Evolutionary conservation across 2,329 filamentous ascomycete genomes (phyloP).

Genomic region (Aspergillus novoparasiticus): DNA sequence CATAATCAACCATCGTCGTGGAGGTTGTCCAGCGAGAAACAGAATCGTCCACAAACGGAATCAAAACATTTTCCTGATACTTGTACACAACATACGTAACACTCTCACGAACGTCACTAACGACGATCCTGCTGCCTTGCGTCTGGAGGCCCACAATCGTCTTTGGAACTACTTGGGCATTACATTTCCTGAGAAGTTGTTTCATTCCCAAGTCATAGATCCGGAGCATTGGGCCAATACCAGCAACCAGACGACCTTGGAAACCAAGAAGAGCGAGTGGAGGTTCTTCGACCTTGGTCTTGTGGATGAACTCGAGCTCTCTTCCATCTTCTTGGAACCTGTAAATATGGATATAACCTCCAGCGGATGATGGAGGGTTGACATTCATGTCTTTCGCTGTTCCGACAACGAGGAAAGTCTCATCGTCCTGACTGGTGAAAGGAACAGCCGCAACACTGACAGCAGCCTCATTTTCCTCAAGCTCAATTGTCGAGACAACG

Average conservation of each 20-base stretch:
- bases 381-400: slow-evolving; percentile 88
- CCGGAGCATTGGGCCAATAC: slow-evolving; percentile 77
- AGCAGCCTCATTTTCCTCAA: slow-evolving; percentile 88
- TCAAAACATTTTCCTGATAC: slow-evolving; percentile 83
- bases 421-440: slow-evolving; percentile 85
- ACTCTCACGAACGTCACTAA: slow-evolving; percentile 90
- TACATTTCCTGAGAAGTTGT: slow-evolving; percentile 88
- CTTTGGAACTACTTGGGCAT: slow-evolving; percentile 75
- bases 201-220: slow-evolving; percentile 93
- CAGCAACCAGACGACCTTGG: slow-evolving; percentile 86
- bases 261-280: slow-evolving; percentile 90
- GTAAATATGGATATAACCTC: slow-evolving; percentile 90
- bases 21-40: slow-evolving; percentile 89
- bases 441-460: slow-evolving; percentile 82
- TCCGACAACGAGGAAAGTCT: slow-evolving; percentile 89
- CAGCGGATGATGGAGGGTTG: slow-evolving; percentile 72
- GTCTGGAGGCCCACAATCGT: slow-evolving; percentile 88
- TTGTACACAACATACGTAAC: slow-evolving; percentile 95
- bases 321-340: slow-evolving; percentile 84
- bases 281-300: slow-evolving; percentile 87
- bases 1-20: slow-evolving; percentile 94
- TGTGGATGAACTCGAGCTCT: slow-evolving; percentile 91
- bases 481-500: slow-evolving; percentile 75
- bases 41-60: slow-evolving; percentile 90
- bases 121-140: slow-evolving; percentile 86